phyloP scores from a whole-genome alignment of 1,284 basidiomycete genomes.

The Apiotrichum brassicae region DNA sequence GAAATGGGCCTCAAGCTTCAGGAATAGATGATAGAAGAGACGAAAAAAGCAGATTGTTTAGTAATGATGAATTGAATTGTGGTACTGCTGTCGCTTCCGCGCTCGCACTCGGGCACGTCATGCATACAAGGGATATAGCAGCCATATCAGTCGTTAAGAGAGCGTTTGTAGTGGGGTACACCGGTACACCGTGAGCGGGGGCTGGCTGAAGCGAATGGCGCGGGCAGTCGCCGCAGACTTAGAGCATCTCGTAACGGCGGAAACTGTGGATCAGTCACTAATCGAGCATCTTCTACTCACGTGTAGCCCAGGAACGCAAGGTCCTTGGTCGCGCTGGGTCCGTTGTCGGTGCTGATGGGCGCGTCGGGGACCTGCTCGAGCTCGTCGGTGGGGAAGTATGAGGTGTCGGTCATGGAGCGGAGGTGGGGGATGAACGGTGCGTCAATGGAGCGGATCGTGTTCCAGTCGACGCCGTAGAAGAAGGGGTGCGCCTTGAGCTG shows the following conservation, averaged over 20 bases:
- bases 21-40: slow-evolving; percentile 4
- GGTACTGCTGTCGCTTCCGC: neutral
- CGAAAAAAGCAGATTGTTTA: too few relatives aligned
- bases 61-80: too few relatives aligned
- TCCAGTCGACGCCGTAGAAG: slow-evolving; percentile 96
- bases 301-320: slow-evolving; percentile 82
- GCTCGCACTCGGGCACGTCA: slow-evolving; percentile 2
- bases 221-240: neutral
- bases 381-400: slow-evolving; percentile 96
- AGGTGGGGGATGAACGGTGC: slow-evolving; percentile 93
- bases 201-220: too few relatives aligned
- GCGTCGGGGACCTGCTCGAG: slow-evolving; percentile 70
- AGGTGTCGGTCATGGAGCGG: slow-evolving; percentile 77
- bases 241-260: slow-evolving; percentile 46
- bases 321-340: slow-evolving; percentile 70
- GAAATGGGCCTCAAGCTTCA: slow-evolving; percentile 50
- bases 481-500: slow-evolving; percentile 93
- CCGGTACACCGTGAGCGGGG: too few relatives aligned
- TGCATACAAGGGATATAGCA: slow-evolving; percentile 14
- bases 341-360: slow-evolving; percentile 54
- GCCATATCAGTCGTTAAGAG: slow-evolving; percentile 7
- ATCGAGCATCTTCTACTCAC: slow-evolving; percentile 16
- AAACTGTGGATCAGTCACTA: slow-evolving; percentile 22
- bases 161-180: neutral
- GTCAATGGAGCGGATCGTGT: slow-evolving; percentile 80